These are phyloP conservation scores for Sarocladium strictum DNA, from an alignment of 2,329 filamentous ascomycete species.

Conservation along the genomic window DNA sequence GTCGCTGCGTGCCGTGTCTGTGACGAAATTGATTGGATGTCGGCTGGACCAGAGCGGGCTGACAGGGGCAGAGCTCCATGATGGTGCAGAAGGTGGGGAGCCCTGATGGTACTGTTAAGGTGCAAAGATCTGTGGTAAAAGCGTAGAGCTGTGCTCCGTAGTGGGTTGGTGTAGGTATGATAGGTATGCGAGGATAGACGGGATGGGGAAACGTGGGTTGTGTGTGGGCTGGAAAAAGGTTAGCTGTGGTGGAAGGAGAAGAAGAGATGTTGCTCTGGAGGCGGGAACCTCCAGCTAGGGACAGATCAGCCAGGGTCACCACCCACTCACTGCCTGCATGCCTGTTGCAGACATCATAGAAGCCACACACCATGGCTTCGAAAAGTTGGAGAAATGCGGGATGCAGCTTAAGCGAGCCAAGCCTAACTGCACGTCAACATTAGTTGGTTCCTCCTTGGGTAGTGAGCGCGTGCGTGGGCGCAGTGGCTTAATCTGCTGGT, in stretches of 20 bases:
- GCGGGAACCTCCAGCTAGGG: not conserved
- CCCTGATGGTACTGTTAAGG: not conserved
- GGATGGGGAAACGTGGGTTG: not conserved
- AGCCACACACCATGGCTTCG: not conserved
- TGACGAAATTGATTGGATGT: not conserved
- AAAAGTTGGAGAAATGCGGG: conserved; percentile 4
- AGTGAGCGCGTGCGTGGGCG: not conserved
- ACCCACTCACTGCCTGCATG: not conserved
- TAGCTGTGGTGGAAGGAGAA: not conserved
- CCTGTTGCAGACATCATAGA: not conserved
- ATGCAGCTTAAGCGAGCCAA: conserved; percentile 10
- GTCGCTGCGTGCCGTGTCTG: conserved; percentile 5
- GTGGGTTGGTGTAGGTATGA: not conserved
- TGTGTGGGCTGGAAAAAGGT: not conserved
- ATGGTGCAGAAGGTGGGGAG: conserved; percentile 4
- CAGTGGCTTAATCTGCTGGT: not conserved
- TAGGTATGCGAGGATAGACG: not conserved
- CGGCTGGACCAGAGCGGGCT: not conserved
- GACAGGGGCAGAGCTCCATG: conserved; percentile 2
- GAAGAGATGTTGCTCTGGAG: not conserved
- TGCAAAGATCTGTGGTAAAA: not conserved
- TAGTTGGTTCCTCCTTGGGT: not conserved
- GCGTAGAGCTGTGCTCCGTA: not conserved
- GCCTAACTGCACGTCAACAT: conserved; percentile 6
- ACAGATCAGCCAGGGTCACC: not conserved